Evolutionary conservation across 2,329 filamentous ascomycete species (phyloP).

Genomic region (Cryoendolithus antarcticus): DNA sequence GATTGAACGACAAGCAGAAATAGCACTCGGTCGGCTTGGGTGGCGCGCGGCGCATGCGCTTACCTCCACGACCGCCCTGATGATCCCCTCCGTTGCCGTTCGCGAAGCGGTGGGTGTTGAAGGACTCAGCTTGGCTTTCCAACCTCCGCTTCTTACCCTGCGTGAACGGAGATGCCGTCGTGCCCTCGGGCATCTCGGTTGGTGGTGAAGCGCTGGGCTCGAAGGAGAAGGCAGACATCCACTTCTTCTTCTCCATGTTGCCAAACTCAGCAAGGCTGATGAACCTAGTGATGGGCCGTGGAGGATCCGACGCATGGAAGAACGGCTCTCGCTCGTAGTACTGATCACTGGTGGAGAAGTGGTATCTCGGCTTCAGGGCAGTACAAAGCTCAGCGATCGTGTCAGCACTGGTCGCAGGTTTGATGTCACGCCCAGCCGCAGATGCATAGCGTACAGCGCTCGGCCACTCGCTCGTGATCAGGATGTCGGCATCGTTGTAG

Average conservation of each 20-base stretch:
- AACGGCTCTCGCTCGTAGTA: slow-evolving; percentile 93
- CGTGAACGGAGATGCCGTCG: slow-evolving; percentile 64
- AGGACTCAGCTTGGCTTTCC: slow-evolving; percentile 19
- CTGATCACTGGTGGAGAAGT: slow-evolving; percentile 61
- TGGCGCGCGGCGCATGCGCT: slow-evolving; percentile 27
- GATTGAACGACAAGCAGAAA: slow-evolving; percentile 86
- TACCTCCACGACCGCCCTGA: slow-evolving; percentile 22
- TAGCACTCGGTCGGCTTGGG: slow-evolving; percentile 64
- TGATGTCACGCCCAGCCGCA: slow-evolving; percentile 23
- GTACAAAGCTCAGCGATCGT: slow-evolving; percentile 68
- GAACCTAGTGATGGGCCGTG: slow-evolving; percentile 64
- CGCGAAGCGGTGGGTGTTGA: slow-evolving; percentile 37
- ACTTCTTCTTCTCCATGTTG: slow-evolving; percentile 66
- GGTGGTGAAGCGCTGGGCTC: slow-evolving; percentile 50
- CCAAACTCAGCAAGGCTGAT: slow-evolving; percentile 73
- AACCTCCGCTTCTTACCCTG: slow-evolving; percentile 40
- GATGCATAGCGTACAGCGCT: slow-evolving; percentile 39
- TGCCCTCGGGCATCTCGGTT: slow-evolving; percentile 52
- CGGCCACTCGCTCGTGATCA: slow-evolving; percentile 82
- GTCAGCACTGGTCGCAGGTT: slow-evolving; percentile 40
- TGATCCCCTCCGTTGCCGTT: slow-evolving; percentile 32
- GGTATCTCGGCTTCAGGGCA: slow-evolving; percentile 77
- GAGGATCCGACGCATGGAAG: slow-evolving; percentile 44
- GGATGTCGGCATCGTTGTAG: slow-evolving; percentile 68
- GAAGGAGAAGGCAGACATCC: slow-evolving; percentile 58